Percentiles rank a stretch among this genome's conserved stretches.
phyloP scores from a whole-genome alignment of 306 rosid genomes.

The Cucumis cinereus region DNA sequence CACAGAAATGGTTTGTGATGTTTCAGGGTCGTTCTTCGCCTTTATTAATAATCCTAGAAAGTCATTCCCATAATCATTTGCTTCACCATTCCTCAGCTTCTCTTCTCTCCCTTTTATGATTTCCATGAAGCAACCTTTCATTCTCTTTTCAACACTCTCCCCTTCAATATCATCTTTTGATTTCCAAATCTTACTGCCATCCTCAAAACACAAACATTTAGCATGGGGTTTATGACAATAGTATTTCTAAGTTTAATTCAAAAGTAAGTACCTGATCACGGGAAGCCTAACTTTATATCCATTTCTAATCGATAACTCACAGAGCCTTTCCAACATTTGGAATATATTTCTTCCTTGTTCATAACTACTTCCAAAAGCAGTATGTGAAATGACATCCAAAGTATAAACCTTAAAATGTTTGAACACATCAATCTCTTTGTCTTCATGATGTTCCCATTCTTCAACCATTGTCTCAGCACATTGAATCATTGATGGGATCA shows the following conservation, averaged over 20 bases:
- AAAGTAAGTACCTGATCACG: neutral
- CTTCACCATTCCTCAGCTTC: neutral
- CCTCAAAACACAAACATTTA: too few relatives aligned
- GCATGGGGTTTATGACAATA: too few relatives aligned
- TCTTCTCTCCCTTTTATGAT: neutral
- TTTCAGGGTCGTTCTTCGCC: neutral
- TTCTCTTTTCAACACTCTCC: neutral
- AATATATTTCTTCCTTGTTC: neutral
- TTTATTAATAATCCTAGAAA: neutral
- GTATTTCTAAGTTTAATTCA: too few relatives aligned
- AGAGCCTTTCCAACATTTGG: neutral
- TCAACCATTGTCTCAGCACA: neutral
- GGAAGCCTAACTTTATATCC: neutral
- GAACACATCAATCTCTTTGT: neutral
- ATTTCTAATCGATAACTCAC: neutral
- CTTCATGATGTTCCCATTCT: neutral
- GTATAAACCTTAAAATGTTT: neutral
- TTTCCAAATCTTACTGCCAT: neutral
- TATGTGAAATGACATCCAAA: slow-evolving; percentile 1
- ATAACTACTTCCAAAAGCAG: slow-evolving; percentile 8
- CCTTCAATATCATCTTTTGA: neutral
- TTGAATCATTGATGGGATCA: neutral
- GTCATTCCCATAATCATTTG: neutral
- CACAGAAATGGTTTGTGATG: neutral
- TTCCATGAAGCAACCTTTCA: neutral